Evolutionary conservation across 768 basidiomycete genomes (phyloP), one percentile per base, ranked within the genome.

Genomic region (Floccularia luteovirens): DNA sequence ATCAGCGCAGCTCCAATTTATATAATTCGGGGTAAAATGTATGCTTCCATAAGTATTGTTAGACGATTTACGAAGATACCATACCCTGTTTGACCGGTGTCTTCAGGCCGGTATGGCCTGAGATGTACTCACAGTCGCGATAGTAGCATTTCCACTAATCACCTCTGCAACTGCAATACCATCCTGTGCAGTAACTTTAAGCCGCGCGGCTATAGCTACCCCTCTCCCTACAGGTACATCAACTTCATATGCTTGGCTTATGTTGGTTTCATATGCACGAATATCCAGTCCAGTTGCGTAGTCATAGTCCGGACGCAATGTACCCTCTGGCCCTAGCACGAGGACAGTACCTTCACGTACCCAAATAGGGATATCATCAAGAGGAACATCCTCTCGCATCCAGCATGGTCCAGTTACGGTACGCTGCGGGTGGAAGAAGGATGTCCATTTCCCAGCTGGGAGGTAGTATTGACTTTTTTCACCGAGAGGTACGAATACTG

Each of bases 281-380:
- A 79, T 59, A 43, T 79, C 70, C 16, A 79, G 38, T 19, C 60
- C 59, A 47, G 64, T 48, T 42, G 60, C 58, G 44, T 72, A 77
- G 24, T 78, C 72, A 50, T 83, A 83, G 53, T 83, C 82, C 3
- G 82, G 80, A 1, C 69, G 64, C 19, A 64, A 65, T 16, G 66
- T 59, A 20, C 66, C 62, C 23, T 61, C 50, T 13, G 79, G 74
- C 3, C 81, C 79, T n/a, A 83, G 64, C 38, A 69, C 59, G 14
- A 86, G 55, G 14, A 83, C 67, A 12, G 69, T 72, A 25, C 70
- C 73, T 20, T 71, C 70, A 25, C 77, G 67, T 25, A 84, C 73
- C 73, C 74, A 85, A 21, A 85, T 74, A 12, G 81, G 82, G 27
- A 86, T 68, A 41, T 73, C 69, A 48, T 79, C 71, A 27, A 82